A percentile compares a stretch with the other conserved stretches of the same genome.
phyloP scores from a whole-genome alignment of 768 basidiomycete genomes.

The Gloeopeniophorella convolvens region DNA sequence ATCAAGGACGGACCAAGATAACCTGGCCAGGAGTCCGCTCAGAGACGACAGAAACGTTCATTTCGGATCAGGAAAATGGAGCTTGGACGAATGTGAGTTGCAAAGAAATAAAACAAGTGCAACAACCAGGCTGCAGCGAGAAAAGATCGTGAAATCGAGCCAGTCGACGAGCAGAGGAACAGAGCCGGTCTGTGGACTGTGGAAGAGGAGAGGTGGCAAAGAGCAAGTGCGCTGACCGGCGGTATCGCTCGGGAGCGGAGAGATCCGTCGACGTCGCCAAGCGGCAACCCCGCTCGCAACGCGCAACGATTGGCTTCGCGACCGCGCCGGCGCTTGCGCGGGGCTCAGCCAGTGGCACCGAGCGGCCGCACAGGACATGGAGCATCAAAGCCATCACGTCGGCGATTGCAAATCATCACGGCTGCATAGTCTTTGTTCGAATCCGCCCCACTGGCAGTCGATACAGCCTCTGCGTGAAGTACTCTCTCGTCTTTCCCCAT shows the following conservation, averaged over 20 bases:
- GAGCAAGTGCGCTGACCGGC: not conserved
- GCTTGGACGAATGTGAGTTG: not conserved
- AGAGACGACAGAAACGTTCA: slow-evolving; percentile 12
- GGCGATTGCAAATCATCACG: too few species aligned
- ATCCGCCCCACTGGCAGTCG: slow-evolving; percentile 44
- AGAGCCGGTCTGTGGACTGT: slow-evolving; percentile 16
- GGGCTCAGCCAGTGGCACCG: too few species aligned
- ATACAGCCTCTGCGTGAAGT: slow-evolving; percentile 74
- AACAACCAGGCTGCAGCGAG: slow-evolving; percentile 7
- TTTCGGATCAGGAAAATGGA: not conserved
- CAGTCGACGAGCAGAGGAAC: not conserved
- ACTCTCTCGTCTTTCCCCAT: slow-evolving; percentile 73
- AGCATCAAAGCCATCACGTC: too few species aligned
- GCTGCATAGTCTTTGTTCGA: slow-evolving; percentile 26
- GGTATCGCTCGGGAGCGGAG: not conserved
- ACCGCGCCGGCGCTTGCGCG: too few species aligned
- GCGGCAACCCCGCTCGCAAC: too few species aligned
- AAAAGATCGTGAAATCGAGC: not conserved
- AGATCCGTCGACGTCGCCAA: too few species aligned
- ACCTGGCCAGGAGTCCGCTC: slow-evolving; percentile 7
- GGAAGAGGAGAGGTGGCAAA: not conserved
- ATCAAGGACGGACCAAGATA: slow-evolving; percentile 6
- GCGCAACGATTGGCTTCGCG: too few species aligned
- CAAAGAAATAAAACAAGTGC: not conserved
- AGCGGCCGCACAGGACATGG: too few species aligned